Percentiles rank a stretch among this genome's conserved stretches.
Conservation (phyloP, 2,329 filamentous ascomycete genomes). For the Botryosphaeria agaves region DNA sequence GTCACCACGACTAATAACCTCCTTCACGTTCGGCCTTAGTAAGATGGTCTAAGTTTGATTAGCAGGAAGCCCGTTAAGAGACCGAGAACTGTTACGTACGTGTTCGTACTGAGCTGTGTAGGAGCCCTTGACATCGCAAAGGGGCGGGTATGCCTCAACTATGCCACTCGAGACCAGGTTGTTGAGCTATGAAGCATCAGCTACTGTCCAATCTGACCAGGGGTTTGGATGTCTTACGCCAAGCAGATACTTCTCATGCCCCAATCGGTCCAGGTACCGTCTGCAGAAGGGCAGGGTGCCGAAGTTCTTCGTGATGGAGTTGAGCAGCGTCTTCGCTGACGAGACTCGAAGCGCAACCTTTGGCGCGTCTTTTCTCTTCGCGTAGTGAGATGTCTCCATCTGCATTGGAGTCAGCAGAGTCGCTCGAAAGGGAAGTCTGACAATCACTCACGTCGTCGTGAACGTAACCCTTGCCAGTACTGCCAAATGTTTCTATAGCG, state of each 20-base stretch:
- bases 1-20: conserved; percentile 72
- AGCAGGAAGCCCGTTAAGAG: background rate
- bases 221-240: conserved; percentile 41
- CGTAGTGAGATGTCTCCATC: conserved; percentile 79
- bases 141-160: conserved; percentile 76
- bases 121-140: conserved; percentile 83
- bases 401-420: conserved; percentile 11
- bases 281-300: conserved; percentile 82
- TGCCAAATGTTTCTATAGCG: conserved; percentile 91
- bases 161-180: conserved; percentile 68
- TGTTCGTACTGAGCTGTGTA: conserved; percentile 93
- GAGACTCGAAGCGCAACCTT: conserved; percentile 61
- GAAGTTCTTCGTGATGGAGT: conserved; percentile 91
- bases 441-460: conserved; percentile 52
- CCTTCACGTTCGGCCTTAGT: conserved; percentile 65
- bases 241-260: conserved; percentile 84
- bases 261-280: conserved; percentile 80
- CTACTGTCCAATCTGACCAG: conserved; percentile 1
- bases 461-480: conserved; percentile 78
- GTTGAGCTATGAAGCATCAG: conserved; percentile 45
- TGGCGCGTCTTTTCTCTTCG: conserved; percentile 52
- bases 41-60: conserved; percentile 44
- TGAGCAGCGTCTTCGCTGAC: conserved; percentile 72
- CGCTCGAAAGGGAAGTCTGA: conserved; percentile 4
- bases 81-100: conserved; percentile 36